Evolutionary conservation across 2,329 filamentous ascomycete genomes (phyloP).

Genomic region (Phaeoacremonium minimum): DNA sequence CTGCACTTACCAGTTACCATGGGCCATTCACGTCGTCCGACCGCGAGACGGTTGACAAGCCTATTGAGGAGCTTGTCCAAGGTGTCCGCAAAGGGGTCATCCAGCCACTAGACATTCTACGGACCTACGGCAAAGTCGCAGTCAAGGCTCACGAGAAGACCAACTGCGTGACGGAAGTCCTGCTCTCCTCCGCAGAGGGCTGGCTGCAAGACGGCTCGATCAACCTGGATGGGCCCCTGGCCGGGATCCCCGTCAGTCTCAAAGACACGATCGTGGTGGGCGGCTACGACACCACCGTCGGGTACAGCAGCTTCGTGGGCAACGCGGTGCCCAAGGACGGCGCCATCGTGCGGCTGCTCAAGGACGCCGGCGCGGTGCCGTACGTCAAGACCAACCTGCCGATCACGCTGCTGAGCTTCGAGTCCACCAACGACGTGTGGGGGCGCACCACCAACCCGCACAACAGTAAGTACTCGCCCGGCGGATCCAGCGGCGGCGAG

Average conservation of each 20-base stretch:
- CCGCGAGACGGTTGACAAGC: constrained; percentile 61
- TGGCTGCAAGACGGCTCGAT: constrained; percentile 58
- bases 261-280: constrained; percentile 78
- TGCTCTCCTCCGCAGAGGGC: constrained; percentile 71
- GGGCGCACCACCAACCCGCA: constrained; percentile 80
- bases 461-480: constrained; percentile 77
- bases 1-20: constrained; percentile 62
- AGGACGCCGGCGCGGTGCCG: constrained; percentile 82
- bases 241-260: constrained; percentile 80
- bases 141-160: constrained; percentile 80
- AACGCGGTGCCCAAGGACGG: constrained; percentile 68
- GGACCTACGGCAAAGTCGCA: constrained; percentile 81
- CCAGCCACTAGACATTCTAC: constrained; percentile 69
- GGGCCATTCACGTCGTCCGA: constrained; percentile 61
- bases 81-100: constrained; percentile 68
- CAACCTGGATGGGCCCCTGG: constrained; percentile 77
- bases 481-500: constrained; percentile 86
- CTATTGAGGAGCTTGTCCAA: constrained; percentile 74
- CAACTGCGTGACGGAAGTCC: constrained; percentile 84
- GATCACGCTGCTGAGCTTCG: constrained; percentile 81
- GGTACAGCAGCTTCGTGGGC: constrained; percentile 69
- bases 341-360: constrained; percentile 68
- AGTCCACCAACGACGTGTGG: constrained; percentile 76
- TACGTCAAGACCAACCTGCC: constrained; percentile 93
- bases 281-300: constrained; percentile 79